Conservation (phyloP, 2,329 filamentous ascomycete species). For the Cladobotryum protrusum region DNA sequence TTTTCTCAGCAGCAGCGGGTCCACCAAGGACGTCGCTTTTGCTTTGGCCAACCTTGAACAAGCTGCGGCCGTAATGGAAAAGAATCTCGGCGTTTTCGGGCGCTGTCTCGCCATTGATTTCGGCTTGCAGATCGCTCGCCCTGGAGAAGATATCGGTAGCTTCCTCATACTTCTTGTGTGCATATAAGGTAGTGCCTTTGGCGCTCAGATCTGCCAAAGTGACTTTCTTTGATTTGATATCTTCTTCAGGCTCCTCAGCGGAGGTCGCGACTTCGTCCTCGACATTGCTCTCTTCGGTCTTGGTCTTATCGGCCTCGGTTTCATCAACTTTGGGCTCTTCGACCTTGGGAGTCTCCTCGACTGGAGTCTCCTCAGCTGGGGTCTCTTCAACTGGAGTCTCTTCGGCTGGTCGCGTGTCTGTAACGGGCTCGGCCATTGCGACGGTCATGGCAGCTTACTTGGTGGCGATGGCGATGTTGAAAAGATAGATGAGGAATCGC, state of each 20-base stretch:
- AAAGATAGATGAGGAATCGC: neutral
- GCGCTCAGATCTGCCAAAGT: conserved; percentile 72
- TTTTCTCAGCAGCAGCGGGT: conserved; percentile 57
- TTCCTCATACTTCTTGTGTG: conserved; percentile 79
- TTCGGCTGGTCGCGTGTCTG: conserved; percentile 17
- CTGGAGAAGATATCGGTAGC: conserved; percentile 84
- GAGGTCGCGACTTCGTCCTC: conserved; percentile 13
- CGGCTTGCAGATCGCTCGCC: conserved; percentile 83
- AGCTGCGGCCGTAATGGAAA: conserved; percentile 86
- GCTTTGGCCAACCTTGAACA: conserved; percentile 89
- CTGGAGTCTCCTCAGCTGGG: neutral
- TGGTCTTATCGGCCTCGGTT: conserved; percentile 8
- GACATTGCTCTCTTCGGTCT: neutral
- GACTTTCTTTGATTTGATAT: conserved; percentile 49
- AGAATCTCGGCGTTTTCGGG: conserved; percentile 89
- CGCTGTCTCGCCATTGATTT: conserved; percentile 86
- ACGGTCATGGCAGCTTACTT: neutral
- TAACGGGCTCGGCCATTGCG: conserved; percentile 18
- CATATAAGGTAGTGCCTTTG: conserved; percentile 77
- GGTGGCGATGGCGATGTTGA: neutral
- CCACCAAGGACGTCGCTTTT: conserved; percentile 93
- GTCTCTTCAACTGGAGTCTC: conserved; percentile 22
- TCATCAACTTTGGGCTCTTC: conserved; percentile 14
- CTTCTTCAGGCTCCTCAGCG: conserved; percentile 32
- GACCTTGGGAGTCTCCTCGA: neutral